phyloP scores from a whole-genome alignment of 2,329 filamentous ascomycete genomes.

The Trichoderma arundinaceum region DNA sequence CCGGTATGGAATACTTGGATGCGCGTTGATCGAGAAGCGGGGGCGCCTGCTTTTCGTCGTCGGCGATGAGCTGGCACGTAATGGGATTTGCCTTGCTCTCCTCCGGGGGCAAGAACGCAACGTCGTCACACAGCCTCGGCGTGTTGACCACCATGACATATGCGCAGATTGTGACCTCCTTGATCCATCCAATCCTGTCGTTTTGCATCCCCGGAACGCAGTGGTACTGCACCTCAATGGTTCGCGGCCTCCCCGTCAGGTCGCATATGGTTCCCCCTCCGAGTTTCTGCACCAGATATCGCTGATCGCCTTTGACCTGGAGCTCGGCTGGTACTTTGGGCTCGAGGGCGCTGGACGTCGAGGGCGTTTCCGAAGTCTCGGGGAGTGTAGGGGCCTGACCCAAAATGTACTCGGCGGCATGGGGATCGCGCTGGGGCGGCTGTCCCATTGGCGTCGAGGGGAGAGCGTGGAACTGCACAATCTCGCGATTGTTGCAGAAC shows the following conservation, averaged over 20 bases:
- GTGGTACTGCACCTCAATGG: constrained; percentile 80
- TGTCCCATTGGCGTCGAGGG: constrained; percentile 69
- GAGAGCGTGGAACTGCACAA: constrained; percentile 89
- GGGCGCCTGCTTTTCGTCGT: constrained; percentile 35
- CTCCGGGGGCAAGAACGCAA: constrained; percentile 82
- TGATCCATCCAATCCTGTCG: constrained; percentile 88
- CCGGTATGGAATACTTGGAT: constrained; percentile 42
- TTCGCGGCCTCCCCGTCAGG: constrained; percentile 78
- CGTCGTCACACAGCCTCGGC: constrained; percentile 83
- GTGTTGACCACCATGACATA: constrained; percentile 95
- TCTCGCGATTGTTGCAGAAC: constrained; percentile 87
- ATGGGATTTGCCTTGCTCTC: constrained; percentile 79
- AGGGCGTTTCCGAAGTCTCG: constrained; percentile 37
- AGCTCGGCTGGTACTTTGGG: constrained; percentile 63
- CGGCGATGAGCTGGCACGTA: constrained; percentile 73
- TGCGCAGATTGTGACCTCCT: constrained; percentile 87
- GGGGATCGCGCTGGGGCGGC: constrained; percentile 77
- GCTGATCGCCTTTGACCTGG: constrained; percentile 80
- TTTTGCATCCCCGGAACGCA: constrained; percentile 76
- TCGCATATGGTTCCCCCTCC: constrained; percentile 84
- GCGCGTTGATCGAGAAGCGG: constrained; percentile 46
- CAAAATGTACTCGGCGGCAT: constrained; percentile 76
- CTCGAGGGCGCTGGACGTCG: constrained; percentile 37
- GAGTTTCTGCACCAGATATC: constrained; percentile 84
- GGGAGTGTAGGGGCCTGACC: constrained; percentile 58